Evolutionary conservation across 192 early-diverging fungal genomes (phyloP), one percentile per base, ranked within the genome.

Genomic region (Umbelopsis ramanniana): DNA sequence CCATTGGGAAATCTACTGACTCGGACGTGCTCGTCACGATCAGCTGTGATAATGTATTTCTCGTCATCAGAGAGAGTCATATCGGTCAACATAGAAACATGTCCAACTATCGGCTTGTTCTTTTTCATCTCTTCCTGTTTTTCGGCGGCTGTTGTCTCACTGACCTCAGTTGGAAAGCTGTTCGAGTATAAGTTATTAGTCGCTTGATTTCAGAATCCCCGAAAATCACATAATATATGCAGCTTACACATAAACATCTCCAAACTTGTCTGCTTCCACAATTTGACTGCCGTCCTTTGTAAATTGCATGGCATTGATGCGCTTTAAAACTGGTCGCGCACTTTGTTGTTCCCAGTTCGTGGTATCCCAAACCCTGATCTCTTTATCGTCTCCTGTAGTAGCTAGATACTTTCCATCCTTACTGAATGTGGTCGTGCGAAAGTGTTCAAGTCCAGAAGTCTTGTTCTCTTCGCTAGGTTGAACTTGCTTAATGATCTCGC

Each of bases 1-100:
- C 90, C 85, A 67, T 92, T 92, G 23, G 98, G 98, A 76, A 91
- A 98, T 40, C 84, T 82, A 68, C 93, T 95, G n/a, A 99, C 84
- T 10, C 98, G 91, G 69, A 99, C 91, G 80, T 99, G 96, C 73
- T 99, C 98, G 82, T 99, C 98, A 26, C 98, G 92, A 77, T 99
- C 98, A 52, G 92, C 88, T 11, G 98, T 96, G 47, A 99, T 82
- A 35, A 99, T 74, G 47, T 84, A 90, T 46, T 87, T 85, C 55
- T 86, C 79, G 54, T 91, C 87, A 9, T 72, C 71, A 8, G 92
- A 82, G 46, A 98, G 79, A 2, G 78, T 91, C 81, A 98, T 85
- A 69, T 95, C 94, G 12, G 93, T 94, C 6, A 97, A 76, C 81
- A 98, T 95, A 3, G 97, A 98, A 1, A 98, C 96, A 76, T 98